These are phyloP conservation scores for Theobroma grandiflorum DNA, from an alignment of 441 rosid genomes.

Conservation along the genomic window DNA sequence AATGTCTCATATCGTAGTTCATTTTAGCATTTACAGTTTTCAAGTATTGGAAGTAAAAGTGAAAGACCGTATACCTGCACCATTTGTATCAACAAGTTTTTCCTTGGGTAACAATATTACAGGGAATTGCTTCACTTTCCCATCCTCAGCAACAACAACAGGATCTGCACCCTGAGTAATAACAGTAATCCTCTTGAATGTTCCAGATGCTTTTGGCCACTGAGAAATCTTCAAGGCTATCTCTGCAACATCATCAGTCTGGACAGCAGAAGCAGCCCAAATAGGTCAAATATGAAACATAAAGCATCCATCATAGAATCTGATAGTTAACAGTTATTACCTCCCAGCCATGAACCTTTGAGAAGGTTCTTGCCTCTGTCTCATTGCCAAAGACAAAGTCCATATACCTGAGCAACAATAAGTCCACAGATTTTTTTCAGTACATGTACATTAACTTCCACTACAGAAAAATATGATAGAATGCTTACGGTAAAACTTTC, in stretches of 20 bases:
- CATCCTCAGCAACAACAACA: constrained; percentile 92
- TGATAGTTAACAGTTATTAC: constrained; percentile 44
- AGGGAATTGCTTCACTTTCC: constrained; percentile 80
- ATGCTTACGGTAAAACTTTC: constrained; percentile 76
- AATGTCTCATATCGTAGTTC: not conserved
- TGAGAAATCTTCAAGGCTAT: constrained; percentile 90
- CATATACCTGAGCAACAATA: constrained; percentile 64
- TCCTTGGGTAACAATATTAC: constrained; percentile 81
- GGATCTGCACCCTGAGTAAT: constrained; percentile 97
- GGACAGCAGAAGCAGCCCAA: constrained; percentile 25
- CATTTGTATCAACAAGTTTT: constrained; percentile 92
- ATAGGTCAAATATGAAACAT: constrained; percentile 5
- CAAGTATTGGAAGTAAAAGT: not conserved
- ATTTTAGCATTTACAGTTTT: not conserved
- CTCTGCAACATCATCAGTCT: constrained; percentile 94
- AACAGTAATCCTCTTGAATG: constrained; percentile 91
- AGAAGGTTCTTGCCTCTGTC: constrained; percentile 91
- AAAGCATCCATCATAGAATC: constrained; percentile 16
- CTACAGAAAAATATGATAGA: not conserved
- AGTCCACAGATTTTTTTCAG: not conserved
- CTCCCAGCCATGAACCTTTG: constrained; percentile 98
- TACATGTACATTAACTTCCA: not conserved
- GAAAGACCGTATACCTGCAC: constrained; percentile 66
- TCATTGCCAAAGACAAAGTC: constrained; percentile 94
- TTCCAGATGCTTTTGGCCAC: constrained; percentile 85